Conservation (phyloP, 805 yeast genomes). For the Candida caryicola region DNA sequence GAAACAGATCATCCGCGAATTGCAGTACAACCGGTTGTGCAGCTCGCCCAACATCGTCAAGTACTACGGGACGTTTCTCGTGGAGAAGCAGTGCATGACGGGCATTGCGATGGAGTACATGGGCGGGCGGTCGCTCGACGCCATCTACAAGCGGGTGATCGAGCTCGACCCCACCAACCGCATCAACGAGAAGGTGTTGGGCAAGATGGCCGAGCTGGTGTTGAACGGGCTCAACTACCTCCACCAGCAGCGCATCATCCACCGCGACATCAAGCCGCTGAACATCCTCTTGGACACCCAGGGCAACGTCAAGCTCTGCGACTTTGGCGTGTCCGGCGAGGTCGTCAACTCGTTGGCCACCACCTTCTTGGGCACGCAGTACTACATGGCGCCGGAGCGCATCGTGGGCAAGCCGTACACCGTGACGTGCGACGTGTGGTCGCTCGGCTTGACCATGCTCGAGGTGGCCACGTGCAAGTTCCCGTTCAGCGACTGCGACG, state of each 20-base stretch:
- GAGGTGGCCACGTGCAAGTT: constrained; percentile 93
- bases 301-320: constrained; percentile 91
- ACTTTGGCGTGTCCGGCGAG: constrained; percentile 97
- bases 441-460: constrained; percentile 83
- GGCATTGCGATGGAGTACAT: constrained; percentile 97
- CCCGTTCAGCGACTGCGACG: constrained; percentile 55
- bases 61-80: constrained; percentile 89
- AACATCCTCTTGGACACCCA: constrained; percentile 71
- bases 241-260: constrained; percentile 85
- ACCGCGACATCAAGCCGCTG: constrained; percentile 94
- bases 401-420: constrained; percentile 94
- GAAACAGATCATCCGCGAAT: constrained; percentile 85
- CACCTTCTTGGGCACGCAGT: constrained; percentile 95
- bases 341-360: constrained; percentile 94
- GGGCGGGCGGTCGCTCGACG: constrained; percentile 90
- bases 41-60: constrained; percentile 81
- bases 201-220: constrained; percentile 85
- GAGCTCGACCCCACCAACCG: constrained; percentile 67
- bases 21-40: constrained; percentile 83
- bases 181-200: constrained; percentile 89
- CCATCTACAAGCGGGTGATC: constrained; percentile 77
- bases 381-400: constrained; percentile 98
- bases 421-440: constrained; percentile 96
- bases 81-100: constrained; percentile 72
- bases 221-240: constrained; percentile 81